These are phyloP conservation scores for Penicillium pulvis DNA, from an alignment of 495 filamentous ascomycete genomes.

Conservation along the genomic window DNA sequence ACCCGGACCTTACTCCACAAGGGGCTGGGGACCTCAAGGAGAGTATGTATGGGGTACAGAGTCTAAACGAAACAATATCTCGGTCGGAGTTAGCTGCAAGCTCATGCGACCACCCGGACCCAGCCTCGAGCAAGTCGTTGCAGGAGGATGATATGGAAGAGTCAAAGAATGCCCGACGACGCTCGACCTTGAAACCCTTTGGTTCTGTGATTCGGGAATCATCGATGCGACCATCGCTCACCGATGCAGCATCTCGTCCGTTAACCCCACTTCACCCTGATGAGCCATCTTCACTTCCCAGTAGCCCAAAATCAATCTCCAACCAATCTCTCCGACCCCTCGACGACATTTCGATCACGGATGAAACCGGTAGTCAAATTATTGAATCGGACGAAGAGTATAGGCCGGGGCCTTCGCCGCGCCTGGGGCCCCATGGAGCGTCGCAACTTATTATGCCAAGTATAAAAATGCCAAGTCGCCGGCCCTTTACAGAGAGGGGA, in stretches of 20 bases:
- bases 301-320: constrained; percentile 55
- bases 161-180: constrained; percentile 23
- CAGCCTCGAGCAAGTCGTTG: constrained; percentile 22
- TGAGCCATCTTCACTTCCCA: constrained; percentile 50
- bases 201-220: constrained; percentile 25
- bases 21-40: constrained; percentile 28
- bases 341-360: constrained; percentile 52
- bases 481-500: constrained; percentile 88
- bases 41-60: constrained; percentile 65
- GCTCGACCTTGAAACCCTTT: constrained; percentile 41
- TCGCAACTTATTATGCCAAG: constrained; percentile 98
- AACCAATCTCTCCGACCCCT: constrained; percentile 51
- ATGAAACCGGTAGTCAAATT: constrained; percentile 53
- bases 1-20: constrained; percentile 30
- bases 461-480: constrained; percentile 88
- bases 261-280: constrained; percentile 51
- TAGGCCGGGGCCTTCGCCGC: constrained; percentile 26
- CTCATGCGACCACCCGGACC: constrained; percentile 10
- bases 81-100: constrained; percentile 20
- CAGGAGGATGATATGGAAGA: constrained; percentile 32
- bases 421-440: constrained; percentile 46
- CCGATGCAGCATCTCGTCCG: constrained; percentile 39
- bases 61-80: constrained; percentile 58
- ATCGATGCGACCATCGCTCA: constrained; percentile 24
- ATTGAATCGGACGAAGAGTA: constrained; percentile 53